These are phyloP conservation scores for Vanrija sp. DNA, from an alignment of 1,284 basidiomycete genomes.

Conservation along the genomic window DNA sequence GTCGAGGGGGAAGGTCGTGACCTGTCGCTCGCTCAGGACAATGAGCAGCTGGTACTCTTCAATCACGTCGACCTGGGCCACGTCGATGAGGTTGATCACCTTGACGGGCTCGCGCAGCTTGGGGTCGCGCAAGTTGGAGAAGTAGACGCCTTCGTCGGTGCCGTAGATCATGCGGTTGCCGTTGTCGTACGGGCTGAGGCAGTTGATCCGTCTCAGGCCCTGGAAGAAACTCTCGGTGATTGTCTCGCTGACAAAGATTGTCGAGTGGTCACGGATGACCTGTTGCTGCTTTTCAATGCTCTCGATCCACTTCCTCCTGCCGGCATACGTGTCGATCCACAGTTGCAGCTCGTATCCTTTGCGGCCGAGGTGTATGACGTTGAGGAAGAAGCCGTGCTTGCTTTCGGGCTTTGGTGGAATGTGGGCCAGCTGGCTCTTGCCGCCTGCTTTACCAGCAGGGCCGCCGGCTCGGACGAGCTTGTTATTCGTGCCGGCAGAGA, in stretches of 20 bases:
- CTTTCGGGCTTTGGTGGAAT: conserved; percentile 58
- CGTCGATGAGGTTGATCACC: conserved; percentile 82
- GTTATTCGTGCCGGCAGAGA: conserved; percentile 41
- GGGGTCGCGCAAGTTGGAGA: conserved; percentile 75
- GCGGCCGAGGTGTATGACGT: conserved; percentile 87
- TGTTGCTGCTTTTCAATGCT: conserved; percentile 86
- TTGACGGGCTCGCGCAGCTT: conserved; percentile 77
- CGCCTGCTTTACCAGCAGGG: conserved; percentile 10
- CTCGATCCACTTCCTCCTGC: conserved; percentile 93
- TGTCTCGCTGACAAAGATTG: conserved; percentile 79
- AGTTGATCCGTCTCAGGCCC: conserved; percentile 79
- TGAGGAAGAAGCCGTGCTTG: conserved; percentile 88
- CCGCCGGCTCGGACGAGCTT: conserved; percentile 40
- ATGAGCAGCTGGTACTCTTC: conserved; percentile 95
- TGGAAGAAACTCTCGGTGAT: conserved; percentile 85
- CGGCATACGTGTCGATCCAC: conserved; percentile 83
- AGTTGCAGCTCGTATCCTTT: conserved; percentile 90
- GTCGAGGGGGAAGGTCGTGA: conserved; percentile 94
- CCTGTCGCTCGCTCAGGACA: conserved; percentile 92
- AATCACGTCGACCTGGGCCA: conserved; percentile 91
- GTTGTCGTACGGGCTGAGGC: conserved; percentile 86
- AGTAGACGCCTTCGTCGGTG: conserved; percentile 93
- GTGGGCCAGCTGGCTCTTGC: conserved; percentile 16
- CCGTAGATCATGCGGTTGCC: conserved; percentile 90
- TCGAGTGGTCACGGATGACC: conserved; percentile 73